Evolutionary conservation across 2,329 filamentous ascomycete genomes (phyloP).

Genomic region (Verticillium nubilum): DNA sequence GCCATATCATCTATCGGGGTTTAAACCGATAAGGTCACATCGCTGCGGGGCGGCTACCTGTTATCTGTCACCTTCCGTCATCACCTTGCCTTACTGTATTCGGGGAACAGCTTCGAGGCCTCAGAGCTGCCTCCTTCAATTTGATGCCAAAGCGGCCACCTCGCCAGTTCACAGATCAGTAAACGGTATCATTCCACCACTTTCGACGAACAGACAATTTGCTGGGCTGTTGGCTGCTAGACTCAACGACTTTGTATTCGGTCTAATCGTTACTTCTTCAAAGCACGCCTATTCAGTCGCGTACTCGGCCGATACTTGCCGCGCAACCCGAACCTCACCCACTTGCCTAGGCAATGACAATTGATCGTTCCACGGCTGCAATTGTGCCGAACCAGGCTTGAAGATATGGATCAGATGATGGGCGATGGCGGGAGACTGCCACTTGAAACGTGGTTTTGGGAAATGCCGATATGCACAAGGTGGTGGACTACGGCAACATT

Average conservation of each 20-base stretch:
- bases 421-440: slow-evolving; percentile 62
- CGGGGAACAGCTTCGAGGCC: too few species aligned
- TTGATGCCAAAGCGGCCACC: neutral
- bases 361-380: neutral
- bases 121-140: neutral
- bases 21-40: neutral
- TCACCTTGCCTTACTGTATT: neutral
- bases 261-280: neutral
- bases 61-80: neutral
- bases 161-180: neutral
- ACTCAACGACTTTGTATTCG: too few species aligned
- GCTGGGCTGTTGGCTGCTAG: too few species aligned
- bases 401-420: slow-evolving; percentile 52
- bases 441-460: slow-evolving; percentile 96
- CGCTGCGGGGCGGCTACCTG: neutral
- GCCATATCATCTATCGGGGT: too few species aligned
- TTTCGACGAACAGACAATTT: neutral
- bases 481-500: slow-evolving; percentile 97
- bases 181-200: neutral
- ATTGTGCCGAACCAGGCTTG: neutral
- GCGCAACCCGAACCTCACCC: neutral
- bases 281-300: neutral
- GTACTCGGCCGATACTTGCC: neutral
- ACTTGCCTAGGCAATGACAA: neutral
- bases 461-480: slow-evolving; percentile 93